These are phyloP conservation scores for Nakazawaea molendinolei DNA, from an alignment of 805 yeast genomes.

Conservation along the genomic window DNA sequence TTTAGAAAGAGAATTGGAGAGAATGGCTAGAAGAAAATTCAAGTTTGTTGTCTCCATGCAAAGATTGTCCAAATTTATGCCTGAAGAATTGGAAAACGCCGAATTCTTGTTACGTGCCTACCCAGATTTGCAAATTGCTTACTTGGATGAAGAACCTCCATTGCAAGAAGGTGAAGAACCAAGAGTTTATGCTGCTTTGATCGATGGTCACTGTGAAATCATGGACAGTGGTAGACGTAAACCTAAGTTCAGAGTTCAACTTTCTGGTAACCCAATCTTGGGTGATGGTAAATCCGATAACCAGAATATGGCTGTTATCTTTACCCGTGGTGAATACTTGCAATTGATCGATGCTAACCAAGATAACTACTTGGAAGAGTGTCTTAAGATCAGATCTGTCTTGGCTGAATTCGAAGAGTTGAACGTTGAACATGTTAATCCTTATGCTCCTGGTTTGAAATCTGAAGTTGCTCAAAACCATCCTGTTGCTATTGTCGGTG, in stretches of 20 bases:
- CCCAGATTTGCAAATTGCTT: constrained; percentile 85
- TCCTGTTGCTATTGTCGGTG: constrained; percentile 84
- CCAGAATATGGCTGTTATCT: constrained; percentile 74
- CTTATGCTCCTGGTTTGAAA: constrained; percentile 70
- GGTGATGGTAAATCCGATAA: constrained; percentile 90
- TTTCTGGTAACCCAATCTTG: constrained; percentile 78
- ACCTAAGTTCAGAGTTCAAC: constrained; percentile 68
- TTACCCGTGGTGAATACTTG: constrained; percentile 79
- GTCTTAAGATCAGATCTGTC: constrained; percentile 75
- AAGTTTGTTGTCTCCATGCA: constrained; percentile 82
- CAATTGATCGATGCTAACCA: constrained; percentile 85
- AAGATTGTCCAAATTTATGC: constrained; percentile 63
- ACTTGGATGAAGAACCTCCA: constrained; percentile 89
- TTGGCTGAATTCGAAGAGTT: constrained; percentile 79
- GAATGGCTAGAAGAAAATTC: constrained; percentile 81
- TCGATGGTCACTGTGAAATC: constrained; percentile 76
- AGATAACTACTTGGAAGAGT: constrained; percentile 80
- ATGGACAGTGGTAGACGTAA: constrained; percentile 68
- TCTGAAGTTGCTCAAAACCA: constrained; percentile 42
- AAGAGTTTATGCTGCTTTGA: constrained; percentile 67
- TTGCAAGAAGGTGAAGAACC: constrained; percentile 63
- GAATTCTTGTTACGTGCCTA: constrained; percentile 77
- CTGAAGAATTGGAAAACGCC: constrained; percentile 73
- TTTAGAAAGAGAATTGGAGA: constrained; percentile 87
- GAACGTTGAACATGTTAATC: constrained; percentile 70